Evolutionary conservation across 1,139 yeast species (phyloP).

Genomic region (Sporopachydermia cereana): DNA sequence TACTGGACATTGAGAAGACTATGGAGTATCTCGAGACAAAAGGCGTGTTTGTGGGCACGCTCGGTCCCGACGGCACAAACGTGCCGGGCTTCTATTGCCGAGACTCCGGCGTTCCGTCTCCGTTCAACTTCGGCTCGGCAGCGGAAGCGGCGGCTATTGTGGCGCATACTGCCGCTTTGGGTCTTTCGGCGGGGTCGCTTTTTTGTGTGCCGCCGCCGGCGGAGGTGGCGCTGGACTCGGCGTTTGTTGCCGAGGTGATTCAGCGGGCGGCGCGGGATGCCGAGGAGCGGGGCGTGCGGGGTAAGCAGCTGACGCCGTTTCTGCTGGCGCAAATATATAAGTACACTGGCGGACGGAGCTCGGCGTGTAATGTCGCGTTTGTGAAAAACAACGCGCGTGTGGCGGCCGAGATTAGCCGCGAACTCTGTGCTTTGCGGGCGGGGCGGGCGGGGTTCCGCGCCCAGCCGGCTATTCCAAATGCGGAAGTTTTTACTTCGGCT

Average conservation of each 20-base stretch:
- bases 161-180: conserved; percentile 35
- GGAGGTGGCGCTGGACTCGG: conserved; percentile 45
- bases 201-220: conserved; percentile 78
- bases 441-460: neutral
- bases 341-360: conserved; percentile 58
- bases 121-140: conserved; percentile 45
- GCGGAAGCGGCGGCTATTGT: conserved; percentile 53
- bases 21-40: conserved; percentile 84
- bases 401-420: conserved; percentile 57
- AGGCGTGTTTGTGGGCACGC: conserved; percentile 48
- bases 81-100: conserved; percentile 82
- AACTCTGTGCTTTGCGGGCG: conserved; percentile 32
- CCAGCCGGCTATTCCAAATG: neutral
- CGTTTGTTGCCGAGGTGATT: conserved; percentile 43
- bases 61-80: conserved; percentile 36
- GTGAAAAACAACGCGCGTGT: conserved; percentile 65
- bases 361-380: conserved; percentile 59
- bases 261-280: conserved; percentile 51
- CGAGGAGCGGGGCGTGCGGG: conserved; percentile 37
- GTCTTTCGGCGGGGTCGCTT: conserved; percentile 53
- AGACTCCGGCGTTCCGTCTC: conserved; percentile 64
- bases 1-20: conserved; percentile 68
- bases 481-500: neutral
- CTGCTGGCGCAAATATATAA: conserved; percentile 52
- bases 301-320: conserved; percentile 76